Evolutionary conservation across 2,329 filamentous ascomycete genomes (phyloP), one percentile per base, ranked within the genome.

Genomic region (Ophiostoma tasmaniense): DNA sequence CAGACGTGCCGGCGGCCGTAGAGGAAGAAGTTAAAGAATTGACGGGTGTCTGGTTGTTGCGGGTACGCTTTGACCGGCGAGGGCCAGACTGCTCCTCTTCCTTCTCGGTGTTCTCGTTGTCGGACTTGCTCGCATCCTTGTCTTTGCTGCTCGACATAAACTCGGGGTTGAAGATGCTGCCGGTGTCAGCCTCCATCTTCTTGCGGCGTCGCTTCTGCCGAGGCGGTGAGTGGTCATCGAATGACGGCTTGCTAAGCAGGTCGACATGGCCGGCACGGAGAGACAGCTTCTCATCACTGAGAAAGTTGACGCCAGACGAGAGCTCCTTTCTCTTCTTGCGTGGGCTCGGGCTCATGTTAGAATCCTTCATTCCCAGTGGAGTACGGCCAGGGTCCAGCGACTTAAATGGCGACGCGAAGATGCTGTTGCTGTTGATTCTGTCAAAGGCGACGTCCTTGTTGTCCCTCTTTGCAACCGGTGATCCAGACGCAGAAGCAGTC

Each of bases 341-440:
- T 8, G 77, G 78, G 71, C 77, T 79, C 10, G 78, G 78, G 69
- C 78, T 79, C 69, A 71, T 71, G 74, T 80, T 80, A 35, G 73
- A 69, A 66, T 79, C 78, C 73, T 75, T 79, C 20, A 73, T 72
- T 33, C 75, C 75, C 17, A 80, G 74, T 17, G 79, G 78, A n/a
- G 69, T 67, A 10, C 77, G 75, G 66, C 71, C 71, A 13, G 37
- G 14, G 33, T 67, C 64, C 2, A 67, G 45, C 1, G 66, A 42
- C 4, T 59, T 28, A 28, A 67, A 68, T 5, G 70, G 65, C 28
- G 67, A 62, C 2, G 42, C 61, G 17, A 59, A 68, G 10, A 37
- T 69, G 13, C 71, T 42, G n/a, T 8, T 37, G 33, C 59, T 61
- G 33, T 7, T 37, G 8, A 37, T 64, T 10, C 22, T 37, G 20